Evolutionary conservation across 768 basidiomycete species (phyloP), one percentile per base, ranked within the genome.

Genomic region (Tricholoma sp.): DNA sequence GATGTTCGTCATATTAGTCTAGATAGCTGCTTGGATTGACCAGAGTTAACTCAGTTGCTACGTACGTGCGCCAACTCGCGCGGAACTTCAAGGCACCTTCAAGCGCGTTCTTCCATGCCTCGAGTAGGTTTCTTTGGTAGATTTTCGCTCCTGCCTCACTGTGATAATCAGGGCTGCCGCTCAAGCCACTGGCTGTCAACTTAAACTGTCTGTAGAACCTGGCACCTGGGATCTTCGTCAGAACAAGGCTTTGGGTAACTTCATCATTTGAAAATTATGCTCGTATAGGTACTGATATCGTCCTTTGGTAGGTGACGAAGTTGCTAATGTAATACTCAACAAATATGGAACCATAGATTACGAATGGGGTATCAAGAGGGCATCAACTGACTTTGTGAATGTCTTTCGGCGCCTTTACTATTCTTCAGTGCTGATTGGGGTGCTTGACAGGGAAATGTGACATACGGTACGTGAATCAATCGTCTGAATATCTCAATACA

Each of bases 341-440:
- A 82, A 82, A 55, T 87, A 84, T 57, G 88, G 86, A 0, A 70
- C 71, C 2, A 75, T 87, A 55, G 84, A 87, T 66, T 81, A 84
- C 63, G 79, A 81, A 58, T 84, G 82, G 78, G 85, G 89, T 45
- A 87, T 87, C 62, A 71, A 74, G 5, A 78, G 78, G 46, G 90
- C 88, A 11, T 92, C 89, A 4, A 92, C 91, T 2, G 91, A 92
- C 67, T 92, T 93, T 61, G 91, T 91, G 63, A 74, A 87, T 73
- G 5, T 21, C 7, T 49, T 18, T 34, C 37, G 24, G 24, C 35
- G 37, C 21, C 8, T 29, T 34, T 41, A 11, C 31, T 24, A 22
- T 16, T 35, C 10, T n/a, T 37, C 51, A 31, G 18, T n/a, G 56
- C 10, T 37, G 16, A 32, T 19, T n/a, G 35, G 52, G 41, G 27